Conservation (phyloP, 2,329 filamentous ascomycete genomes). For the Verticillium klebahnii region DNA sequence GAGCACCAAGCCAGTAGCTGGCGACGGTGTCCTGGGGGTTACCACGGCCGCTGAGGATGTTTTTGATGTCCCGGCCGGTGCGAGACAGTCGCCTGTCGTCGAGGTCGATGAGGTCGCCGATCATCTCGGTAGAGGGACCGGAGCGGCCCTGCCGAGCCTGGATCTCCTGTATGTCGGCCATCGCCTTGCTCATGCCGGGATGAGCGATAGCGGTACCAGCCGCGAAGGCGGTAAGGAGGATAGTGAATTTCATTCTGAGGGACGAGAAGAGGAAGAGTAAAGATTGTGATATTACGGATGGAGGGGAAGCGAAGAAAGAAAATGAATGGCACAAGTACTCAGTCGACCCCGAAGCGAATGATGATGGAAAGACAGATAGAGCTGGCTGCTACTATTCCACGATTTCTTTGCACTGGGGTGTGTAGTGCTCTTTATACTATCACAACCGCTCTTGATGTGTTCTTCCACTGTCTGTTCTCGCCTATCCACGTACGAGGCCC, state of each 20-base stretch:
- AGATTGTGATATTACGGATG: background rate
- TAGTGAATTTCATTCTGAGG: conserved; percentile 8
- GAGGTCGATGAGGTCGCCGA: conserved; percentile 34
- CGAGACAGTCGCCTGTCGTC: conserved; percentile 23
- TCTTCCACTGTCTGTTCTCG: background rate
- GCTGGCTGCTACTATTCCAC: background rate
- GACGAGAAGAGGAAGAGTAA: background rate
- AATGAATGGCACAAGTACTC: background rate
- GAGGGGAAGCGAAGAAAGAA: background rate
- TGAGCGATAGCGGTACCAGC: conserved; percentile 8
- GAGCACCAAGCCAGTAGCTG: conserved; percentile 9
- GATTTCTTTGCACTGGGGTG: background rate
- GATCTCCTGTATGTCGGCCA: conserved; percentile 13
- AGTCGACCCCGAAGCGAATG: background rate
- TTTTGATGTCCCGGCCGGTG: conserved; percentile 31
- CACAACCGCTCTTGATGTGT: background rate
- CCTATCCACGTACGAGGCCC: background rate
- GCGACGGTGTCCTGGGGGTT: conserved; percentile 16
- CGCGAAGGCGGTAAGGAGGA: conserved; percentile 3
- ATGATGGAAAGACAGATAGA: background rate
- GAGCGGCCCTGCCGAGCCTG: conserved; percentile 8
- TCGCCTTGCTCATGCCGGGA: conserved; percentile 19
- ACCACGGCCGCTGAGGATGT: conserved; percentile 25
- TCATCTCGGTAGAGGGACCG: conserved; percentile 13
- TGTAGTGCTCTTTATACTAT: background rate